Conservation (phyloP, 768 basidiomycete genomes). For the Steccherinum ochraceum region DNA sequence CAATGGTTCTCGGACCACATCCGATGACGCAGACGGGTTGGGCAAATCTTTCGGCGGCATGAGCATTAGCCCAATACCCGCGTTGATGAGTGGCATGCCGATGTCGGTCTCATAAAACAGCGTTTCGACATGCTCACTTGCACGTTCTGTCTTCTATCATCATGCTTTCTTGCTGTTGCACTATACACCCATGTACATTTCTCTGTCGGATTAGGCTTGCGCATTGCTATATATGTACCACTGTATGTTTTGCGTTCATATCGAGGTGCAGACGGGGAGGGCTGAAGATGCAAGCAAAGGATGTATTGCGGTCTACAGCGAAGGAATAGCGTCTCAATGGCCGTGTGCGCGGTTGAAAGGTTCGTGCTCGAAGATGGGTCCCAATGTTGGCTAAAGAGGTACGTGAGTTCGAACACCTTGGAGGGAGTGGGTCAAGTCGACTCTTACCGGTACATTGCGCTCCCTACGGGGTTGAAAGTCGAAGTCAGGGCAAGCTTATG, state of each 20-base stretch:
- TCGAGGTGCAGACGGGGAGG: no score
- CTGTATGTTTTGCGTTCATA: background rate
- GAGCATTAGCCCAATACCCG: slow-evolving; percentile 69
- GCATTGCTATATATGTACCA: background rate
- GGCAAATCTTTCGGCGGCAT: slow-evolving; percentile 70
- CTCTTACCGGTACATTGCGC: slow-evolving; percentile 66
- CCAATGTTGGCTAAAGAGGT: slow-evolving; percentile 47
- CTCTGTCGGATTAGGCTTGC: background rate
- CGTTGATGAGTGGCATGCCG: slow-evolving; percentile 1
- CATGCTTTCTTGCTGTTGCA: slow-evolving; percentile 1
- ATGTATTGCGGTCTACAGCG: background rate
- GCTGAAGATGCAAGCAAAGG: background rate
- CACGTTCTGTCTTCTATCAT: background rate
- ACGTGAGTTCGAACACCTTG: slow-evolving; percentile 2
- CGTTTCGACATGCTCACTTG: background rate
- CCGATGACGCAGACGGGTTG: slow-evolving; percentile 39
- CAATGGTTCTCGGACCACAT: slow-evolving; percentile 16
- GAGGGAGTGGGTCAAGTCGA: slow-evolving; percentile 22
- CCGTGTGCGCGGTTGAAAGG: slow-evolving; percentile 19
- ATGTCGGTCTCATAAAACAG: slow-evolving; percentile 9
- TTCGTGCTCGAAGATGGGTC: slow-evolving; percentile 59
- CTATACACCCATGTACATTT: background rate
- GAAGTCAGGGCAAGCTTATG: background rate
- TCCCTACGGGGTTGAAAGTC: no score
- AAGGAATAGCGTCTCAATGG: background rate